phyloP scores from a whole-genome alignment of 306 rosid species.

The Dryas drummondii region DNA sequence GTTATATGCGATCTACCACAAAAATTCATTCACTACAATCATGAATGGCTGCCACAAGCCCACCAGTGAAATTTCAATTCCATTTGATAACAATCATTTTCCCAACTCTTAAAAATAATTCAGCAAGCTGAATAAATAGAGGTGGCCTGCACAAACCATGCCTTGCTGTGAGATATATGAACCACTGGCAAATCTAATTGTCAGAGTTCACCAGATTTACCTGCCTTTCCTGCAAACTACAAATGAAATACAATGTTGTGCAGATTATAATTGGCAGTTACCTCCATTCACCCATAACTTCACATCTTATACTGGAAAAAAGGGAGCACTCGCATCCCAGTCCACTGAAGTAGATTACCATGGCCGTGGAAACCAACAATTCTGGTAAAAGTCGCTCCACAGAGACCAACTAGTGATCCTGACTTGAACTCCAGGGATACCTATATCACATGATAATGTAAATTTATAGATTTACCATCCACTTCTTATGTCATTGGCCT shows the following conservation, averaged over 20 bases:
- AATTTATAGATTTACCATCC: not conserved
- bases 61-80: not conserved
- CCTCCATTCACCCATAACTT: slow-evolving; percentile 35
- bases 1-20: not conserved
- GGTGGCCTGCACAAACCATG: slow-evolving; percentile 45
- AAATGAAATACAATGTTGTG: slow-evolving; percentile 28
- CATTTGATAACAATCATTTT: slow-evolving; percentile 4
- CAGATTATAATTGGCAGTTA: slow-evolving; percentile 41
- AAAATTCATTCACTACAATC: not conserved
- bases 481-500: not conserved
- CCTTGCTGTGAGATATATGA: slow-evolving; percentile 14
- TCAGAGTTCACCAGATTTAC: slow-evolving; percentile 19
- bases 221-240: slow-evolving; percentile 41
- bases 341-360: slow-evolving; percentile 30
- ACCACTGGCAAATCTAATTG: slow-evolving; percentile 26
- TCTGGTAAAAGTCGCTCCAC: slow-evolving; percentile 22
- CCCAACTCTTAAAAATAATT: slow-evolving; percentile 9
- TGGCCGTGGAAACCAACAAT: slow-evolving; percentile 22
- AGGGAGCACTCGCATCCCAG: slow-evolving; percentile 20
- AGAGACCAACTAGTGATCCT: slow-evolving; percentile 23
- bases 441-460: slow-evolving; percentile 12
- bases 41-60: not conserved
- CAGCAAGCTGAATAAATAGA: slow-evolving; percentile 3
- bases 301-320: slow-evolving; percentile 21
- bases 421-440: slow-evolving; percentile 29